Evolutionary conservation across 2,329 filamentous ascomycete genomes (phyloP).

Genomic region (Pestalotiopsis sp.): DNA sequence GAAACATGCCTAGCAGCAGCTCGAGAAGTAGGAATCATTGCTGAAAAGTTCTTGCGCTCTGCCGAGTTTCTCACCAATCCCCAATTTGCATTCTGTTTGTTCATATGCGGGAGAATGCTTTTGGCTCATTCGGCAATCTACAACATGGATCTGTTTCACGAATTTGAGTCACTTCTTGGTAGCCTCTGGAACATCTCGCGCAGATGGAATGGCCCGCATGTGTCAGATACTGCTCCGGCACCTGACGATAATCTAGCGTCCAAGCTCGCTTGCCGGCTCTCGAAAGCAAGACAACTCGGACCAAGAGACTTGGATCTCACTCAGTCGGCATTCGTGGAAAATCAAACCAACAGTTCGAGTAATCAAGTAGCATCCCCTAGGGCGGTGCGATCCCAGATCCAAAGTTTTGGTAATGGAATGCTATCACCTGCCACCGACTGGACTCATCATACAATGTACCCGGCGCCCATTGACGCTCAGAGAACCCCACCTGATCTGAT

Average conservation of each 20-base stretch:
- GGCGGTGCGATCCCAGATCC: not conserved
- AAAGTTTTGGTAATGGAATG: not conserved
- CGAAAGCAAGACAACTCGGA: constrained; percentile 27
- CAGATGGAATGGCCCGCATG: constrained; percentile 35
- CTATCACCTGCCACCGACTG: not conserved
- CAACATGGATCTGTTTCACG: constrained; percentile 24
- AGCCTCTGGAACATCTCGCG: constrained; percentile 36
- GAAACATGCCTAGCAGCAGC: constrained; percentile 51
- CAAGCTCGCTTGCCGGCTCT: constrained; percentile 33
- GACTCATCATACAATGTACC: too few relatives aligned
- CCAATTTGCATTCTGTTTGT: constrained; percentile 49
- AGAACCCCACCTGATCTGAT: constrained; percentile 17
- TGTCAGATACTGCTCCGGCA: not conserved
- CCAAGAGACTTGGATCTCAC: constrained; percentile 31
- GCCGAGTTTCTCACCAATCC: constrained; percentile 29
- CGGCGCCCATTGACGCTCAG: not conserved
- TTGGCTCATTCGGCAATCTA: constrained; percentile 38
- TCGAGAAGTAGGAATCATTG: constrained; percentile 46
- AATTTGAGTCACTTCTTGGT: constrained; percentile 33
- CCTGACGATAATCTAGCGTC: constrained; percentile 32
- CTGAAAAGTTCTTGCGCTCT: constrained; percentile 45
- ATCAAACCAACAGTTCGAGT: constrained; percentile 11
- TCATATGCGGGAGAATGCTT: constrained; percentile 44
- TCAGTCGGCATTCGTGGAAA: constrained; percentile 34
- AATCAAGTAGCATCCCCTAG: not conserved